Evolutionary conservation across 345 rosid genomes (phyloP).

Genomic region (Aquilaria sinensis): DNA sequence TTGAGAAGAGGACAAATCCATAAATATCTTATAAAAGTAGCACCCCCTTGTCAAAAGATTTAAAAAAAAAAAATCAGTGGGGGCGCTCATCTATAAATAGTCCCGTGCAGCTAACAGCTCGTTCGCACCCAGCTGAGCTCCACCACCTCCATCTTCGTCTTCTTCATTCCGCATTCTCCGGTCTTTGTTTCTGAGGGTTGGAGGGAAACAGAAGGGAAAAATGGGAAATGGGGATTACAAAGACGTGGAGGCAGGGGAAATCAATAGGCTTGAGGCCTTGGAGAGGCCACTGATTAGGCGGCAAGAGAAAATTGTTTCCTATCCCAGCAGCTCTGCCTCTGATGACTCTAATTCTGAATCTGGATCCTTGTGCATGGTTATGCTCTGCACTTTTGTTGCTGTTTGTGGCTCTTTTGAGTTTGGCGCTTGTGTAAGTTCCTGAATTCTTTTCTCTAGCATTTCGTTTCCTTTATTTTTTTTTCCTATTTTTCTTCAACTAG

Average conservation of each 20-base stretch:
- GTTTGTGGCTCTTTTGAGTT: constrained; percentile 88
- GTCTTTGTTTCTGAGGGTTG: neutral
- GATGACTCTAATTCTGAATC: constrained; percentile 15
- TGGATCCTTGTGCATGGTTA: constrained; percentile 59
- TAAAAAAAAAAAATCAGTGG: neutral
- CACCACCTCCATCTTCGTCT: neutral
- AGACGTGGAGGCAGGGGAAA: constrained; percentile 47
- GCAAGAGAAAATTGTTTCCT: constrained; percentile 19
- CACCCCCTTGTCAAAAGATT: neutral
- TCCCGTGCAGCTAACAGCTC: neutral
- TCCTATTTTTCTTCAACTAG: neutral
- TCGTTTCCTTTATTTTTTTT: neutral
- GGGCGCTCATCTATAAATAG: neutral
- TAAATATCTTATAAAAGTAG: neutral
- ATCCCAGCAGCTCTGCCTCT: constrained; percentile 5
- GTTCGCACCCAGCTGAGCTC: neutral
- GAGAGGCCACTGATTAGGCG: constrained; percentile 38
- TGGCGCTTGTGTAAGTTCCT: constrained; percentile 80
- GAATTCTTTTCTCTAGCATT: neutral
- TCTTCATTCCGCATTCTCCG: too few relatives aligned
- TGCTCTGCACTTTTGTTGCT: constrained; percentile 73
- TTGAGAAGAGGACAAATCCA: constrained; percentile 3
- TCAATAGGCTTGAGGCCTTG: constrained; percentile 31
- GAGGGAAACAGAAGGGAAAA: neutral
- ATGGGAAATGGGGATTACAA: constrained; percentile 42